Conservation (phyloP, 345 rosid species). For the Draba incana region DNA sequence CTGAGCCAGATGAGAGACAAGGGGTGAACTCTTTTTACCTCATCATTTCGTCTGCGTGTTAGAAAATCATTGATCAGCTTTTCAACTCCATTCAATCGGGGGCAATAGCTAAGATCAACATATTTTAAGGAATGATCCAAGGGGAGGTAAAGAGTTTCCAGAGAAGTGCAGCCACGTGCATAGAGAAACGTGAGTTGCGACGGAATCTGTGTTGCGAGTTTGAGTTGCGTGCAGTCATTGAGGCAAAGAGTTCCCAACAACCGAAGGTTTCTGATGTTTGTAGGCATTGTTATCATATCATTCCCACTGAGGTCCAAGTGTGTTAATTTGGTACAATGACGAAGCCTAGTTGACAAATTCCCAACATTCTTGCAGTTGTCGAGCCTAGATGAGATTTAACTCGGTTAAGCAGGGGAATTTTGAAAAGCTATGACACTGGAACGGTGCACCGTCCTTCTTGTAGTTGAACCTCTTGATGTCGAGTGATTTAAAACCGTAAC, state of each 20-base stretch:
- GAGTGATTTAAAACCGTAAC: constrained; percentile 7
- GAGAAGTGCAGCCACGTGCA: too few relatives aligned
- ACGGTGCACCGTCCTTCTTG: neutral
- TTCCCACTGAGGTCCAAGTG: constrained; percentile 17
- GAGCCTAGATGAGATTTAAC: constrained; percentile 17
- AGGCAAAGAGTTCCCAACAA: constrained; percentile 22
- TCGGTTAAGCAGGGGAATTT: constrained; percentile 19
- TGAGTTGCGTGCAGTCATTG: neutral
- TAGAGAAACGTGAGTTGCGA: too few relatives aligned
- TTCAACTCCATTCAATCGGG: too few relatives aligned
- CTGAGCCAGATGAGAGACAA: too few relatives aligned
- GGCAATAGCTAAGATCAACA: too few relatives aligned
- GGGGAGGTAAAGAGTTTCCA: too few relatives aligned
- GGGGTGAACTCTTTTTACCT: too few relatives aligned
- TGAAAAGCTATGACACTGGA: neutral
- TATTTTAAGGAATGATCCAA: too few relatives aligned
- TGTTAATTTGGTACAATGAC: constrained; percentile 10
- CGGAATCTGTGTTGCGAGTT: neutral
- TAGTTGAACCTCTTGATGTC: constrained; percentile 18
- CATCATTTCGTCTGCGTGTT: too few relatives aligned
- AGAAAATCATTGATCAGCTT: too few relatives aligned
- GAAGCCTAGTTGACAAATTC: constrained; percentile 1
- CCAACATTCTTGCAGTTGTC: constrained; percentile 21
- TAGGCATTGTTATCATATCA: neutral
- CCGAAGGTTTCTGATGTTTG: neutral